Conservation (phyloP, 2,329 filamentous ascomycete genomes). For the Aspergillus terreus region DNA sequence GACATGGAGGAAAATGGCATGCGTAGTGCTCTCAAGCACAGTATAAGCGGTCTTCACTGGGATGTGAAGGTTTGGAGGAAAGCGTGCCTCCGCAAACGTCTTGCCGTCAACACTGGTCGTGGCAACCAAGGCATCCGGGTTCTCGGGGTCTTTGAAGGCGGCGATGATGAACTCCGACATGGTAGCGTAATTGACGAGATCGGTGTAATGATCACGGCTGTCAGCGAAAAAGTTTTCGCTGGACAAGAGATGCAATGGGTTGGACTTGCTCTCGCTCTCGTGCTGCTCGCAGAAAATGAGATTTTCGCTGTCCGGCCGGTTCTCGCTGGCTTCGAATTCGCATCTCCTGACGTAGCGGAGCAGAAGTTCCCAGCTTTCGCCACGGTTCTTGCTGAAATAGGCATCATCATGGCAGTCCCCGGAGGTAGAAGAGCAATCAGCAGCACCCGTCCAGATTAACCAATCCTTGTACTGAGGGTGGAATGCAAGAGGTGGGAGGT, state of each 20-base stretch:
- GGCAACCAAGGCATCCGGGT: conserved; percentile 67
- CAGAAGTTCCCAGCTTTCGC: conserved; percentile 71
- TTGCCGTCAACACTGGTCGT: conserved; percentile 81
- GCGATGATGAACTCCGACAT: conserved; percentile 97
- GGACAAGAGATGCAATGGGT: conserved; percentile 66
- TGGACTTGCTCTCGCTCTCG: conserved; percentile 59
- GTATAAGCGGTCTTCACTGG: conserved; percentile 81
- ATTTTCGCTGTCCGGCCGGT: conserved; percentile 56
- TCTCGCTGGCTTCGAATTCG: conserved; percentile 73
- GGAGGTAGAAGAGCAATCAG: conserved; percentile 61
- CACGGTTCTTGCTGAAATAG: conserved; percentile 74
- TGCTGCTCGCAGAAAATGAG: conserved; percentile 64
- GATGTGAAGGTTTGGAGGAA: conserved; percentile 80
- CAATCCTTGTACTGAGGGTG: conserved; percentile 83
- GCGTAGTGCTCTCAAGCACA: conserved; percentile 88
- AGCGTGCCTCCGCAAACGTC: conserved; percentile 76
- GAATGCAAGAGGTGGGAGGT: conserved; percentile 64
- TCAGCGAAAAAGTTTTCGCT: conserved; percentile 75
- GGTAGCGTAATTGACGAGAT: conserved; percentile 81
- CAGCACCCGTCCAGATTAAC: conserved; percentile 80
- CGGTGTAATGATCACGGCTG: conserved; percentile 60
- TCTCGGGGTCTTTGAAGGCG: conserved; percentile 62
- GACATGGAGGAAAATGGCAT: conserved; percentile 91
- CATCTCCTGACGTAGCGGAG: conserved; percentile 74
- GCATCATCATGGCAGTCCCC: conserved; percentile 65